Conservation (phyloP, 2,329 filamentous ascomycete genomes). For the Sporothrix sp. region DNA sequence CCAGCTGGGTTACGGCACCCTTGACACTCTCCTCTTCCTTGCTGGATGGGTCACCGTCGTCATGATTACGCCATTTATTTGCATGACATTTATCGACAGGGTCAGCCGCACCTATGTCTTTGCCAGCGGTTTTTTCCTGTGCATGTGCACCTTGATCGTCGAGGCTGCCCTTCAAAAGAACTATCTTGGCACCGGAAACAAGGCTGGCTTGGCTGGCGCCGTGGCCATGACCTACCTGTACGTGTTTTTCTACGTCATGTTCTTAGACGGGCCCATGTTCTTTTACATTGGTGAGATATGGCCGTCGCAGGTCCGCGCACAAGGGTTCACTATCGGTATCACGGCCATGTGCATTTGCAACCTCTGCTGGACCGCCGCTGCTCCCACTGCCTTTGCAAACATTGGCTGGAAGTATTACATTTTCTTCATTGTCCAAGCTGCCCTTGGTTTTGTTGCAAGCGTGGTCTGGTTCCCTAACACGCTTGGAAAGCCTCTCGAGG, state of each 20-base stretch:
- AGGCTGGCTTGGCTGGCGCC: not conserved
- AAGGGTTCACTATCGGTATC: not conserved
- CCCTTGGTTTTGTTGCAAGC: not conserved
- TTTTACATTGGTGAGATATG: constrained; percentile 2
- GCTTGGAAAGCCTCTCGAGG: not conserved
- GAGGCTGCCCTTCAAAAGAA: constrained; percentile 1
- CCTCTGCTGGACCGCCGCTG: not conserved
- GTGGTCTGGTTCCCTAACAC: not conserved
- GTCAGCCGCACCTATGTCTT: constrained; percentile 1
- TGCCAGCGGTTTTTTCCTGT: not conserved
- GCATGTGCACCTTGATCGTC: not conserved
- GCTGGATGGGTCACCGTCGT: constrained; percentile 3
- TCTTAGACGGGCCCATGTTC: not conserved
- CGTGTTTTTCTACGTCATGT: not conserved
- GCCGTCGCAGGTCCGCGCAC: not conserved
- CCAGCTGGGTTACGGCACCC: not conserved
- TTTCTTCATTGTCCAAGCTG: not conserved
- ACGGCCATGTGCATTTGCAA: not conserved
- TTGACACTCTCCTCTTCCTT: not conserved
- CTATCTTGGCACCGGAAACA: not conserved
- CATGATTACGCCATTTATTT: not conserved
- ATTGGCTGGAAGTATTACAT: constrained; percentile 3
- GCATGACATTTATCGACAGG: constrained; percentile 1
- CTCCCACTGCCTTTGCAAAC: not conserved
- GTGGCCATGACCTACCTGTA: constrained; percentile 5